Evolutionary conservation across 2,329 filamentous ascomycete genomes (phyloP).

Genomic region (Lachnellula hyalina): DNA sequence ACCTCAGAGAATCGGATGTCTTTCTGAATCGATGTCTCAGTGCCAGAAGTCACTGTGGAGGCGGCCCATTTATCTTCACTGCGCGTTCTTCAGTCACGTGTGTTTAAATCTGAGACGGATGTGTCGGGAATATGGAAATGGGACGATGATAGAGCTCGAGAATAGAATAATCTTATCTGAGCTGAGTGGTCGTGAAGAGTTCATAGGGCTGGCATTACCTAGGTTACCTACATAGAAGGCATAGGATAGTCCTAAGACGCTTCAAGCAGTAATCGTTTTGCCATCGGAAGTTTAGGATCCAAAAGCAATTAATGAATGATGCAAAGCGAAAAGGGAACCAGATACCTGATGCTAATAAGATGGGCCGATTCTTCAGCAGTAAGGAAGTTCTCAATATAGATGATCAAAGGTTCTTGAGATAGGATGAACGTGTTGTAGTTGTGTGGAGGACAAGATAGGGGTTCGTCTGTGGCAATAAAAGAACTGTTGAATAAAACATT

Average conservation of each 20-base stretch:
- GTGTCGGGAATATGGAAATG: too few relatives aligned
- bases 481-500: slow-evolving; percentile 23
- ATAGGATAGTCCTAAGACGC: too few relatives aligned
- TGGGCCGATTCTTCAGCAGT: slow-evolving; percentile 42
- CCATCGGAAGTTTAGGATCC: too few relatives aligned
- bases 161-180: too few relatives aligned
- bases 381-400: slow-evolving; percentile 54
- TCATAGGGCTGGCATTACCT: too few relatives aligned
- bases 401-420: slow-evolving; percentile 47
- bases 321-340: neutral
- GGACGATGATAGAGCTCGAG: too few relatives aligned
- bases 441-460: slow-evolving; percentile 23
- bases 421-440: slow-evolving; percentile 41
- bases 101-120: too few relatives aligned
- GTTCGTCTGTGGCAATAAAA: slow-evolving; percentile 28
- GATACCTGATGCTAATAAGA: slow-evolving; percentile 48
- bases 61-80: slow-evolving; percentile 45
- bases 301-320: neutral
- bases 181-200: too few relatives aligned
- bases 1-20: slow-evolving; percentile 48
- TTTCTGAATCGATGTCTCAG: slow-evolving; percentile 41
- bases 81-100: neutral
- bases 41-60: slow-evolving; percentile 48
- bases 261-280: too few relatives aligned
- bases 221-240: too few relatives aligned